A percentile compares a stretch with the other conserved stretches of the same genome.
Conservation (phyloP, 2,329 filamentous ascomycete genomes). For the Akanthomyces muscarius region DNA sequence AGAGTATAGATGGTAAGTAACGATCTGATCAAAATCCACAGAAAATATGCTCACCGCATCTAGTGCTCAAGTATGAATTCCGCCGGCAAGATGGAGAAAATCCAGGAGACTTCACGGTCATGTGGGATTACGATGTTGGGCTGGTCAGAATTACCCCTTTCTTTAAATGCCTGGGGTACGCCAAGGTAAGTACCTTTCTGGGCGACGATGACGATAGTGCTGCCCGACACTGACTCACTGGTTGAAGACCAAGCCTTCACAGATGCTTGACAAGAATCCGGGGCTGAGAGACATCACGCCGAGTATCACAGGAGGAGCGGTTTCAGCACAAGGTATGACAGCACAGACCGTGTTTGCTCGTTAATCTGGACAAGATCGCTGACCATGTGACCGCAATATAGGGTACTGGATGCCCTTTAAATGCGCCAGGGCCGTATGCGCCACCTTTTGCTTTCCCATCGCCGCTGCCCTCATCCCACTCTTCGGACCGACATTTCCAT, state of each 20-base stretch:
- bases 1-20: slow-evolving; percentile 76
- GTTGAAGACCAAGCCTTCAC: slow-evolving; percentile 76
- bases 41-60: slow-evolving; percentile 17
- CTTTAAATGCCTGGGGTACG: slow-evolving; percentile 84
- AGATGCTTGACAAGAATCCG: slow-evolving; percentile 72
- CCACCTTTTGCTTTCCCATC: slow-evolving; percentile 84
- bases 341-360: not conserved
- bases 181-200: slow-evolving; percentile 62
- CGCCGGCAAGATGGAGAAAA: slow-evolving; percentile 59
- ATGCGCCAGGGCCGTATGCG: slow-evolving; percentile 80
- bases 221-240: not conserved
- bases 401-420: slow-evolving; percentile 96
- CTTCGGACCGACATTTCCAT: slow-evolving; percentile 79
- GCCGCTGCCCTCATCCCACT: slow-evolving; percentile 83
- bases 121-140: slow-evolving; percentile 97
- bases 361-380: not conserved
- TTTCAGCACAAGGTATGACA: slow-evolving; percentile 77
- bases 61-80: slow-evolving; percentile 85
- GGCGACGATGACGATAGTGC: not conserved
- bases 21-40: not conserved
- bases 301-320: slow-evolving; percentile 89
- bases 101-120: slow-evolving; percentile 63
- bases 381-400: slow-evolving; percentile 31
- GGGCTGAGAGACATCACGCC: slow-evolving; percentile 86
- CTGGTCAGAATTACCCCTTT: slow-evolving; percentile 91